Percentiles rank a stretch among this genome's conserved stretches.
Evolutionary conservation across 441 rosid genomes (phyloP).

Genomic region (Adansonia gregorii): DNA sequence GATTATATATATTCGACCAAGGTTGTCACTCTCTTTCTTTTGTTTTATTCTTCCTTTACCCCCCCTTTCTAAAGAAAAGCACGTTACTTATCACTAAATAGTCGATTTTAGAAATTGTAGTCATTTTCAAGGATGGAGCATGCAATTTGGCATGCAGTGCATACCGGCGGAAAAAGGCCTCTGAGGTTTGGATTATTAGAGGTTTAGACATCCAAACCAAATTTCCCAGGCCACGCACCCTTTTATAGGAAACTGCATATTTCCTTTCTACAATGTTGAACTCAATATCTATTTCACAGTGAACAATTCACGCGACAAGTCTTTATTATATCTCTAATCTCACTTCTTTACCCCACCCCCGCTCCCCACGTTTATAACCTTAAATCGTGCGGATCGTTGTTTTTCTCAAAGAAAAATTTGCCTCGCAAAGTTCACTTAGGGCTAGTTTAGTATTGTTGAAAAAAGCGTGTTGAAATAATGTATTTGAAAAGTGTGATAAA

Average conservation of each 20-base stretch:
- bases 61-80: too few species aligned
- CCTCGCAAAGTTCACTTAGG: background rate
- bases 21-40: too few species aligned
- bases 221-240: background rate
- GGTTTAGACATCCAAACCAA: background rate
- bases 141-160: background rate
- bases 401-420: too few species aligned
- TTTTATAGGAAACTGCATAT: background rate
- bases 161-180: too few species aligned
- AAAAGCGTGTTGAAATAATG: too few species aligned
- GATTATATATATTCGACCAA: too few species aligned
- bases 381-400: background rate
- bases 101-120: background rate
- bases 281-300: background rate
- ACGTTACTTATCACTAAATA: background rate
- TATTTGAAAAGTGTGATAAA: too few species aligned
- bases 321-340: background rate
- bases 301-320: background rate
- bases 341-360: background rate
- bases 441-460: too few species aligned
- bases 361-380: background rate
- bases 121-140: background rate
- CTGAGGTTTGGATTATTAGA: constrained; percentile 5
- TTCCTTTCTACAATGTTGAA: background rate
- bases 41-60: too few species aligned